phyloP scores from a whole-genome alignment of 1,284 basidiomycete species.

The Ustilago loliicola region DNA sequence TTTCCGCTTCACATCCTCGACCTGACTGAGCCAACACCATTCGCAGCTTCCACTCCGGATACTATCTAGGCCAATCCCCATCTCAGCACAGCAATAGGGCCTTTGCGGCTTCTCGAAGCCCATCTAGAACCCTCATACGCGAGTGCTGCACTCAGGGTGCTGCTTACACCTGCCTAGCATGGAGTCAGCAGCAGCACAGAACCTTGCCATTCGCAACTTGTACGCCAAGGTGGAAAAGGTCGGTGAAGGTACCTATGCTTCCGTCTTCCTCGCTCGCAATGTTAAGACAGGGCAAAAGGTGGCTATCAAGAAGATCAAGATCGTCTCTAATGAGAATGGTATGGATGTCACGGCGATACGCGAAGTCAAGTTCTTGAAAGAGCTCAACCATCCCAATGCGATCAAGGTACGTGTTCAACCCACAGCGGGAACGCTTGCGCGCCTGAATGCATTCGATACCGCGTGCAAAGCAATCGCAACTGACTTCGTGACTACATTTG shows the following conservation, averaged over 20 bases:
- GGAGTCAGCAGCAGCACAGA: conserved; percentile 58
- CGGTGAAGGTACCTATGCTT: conserved; percentile 97
- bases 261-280: conserved; percentile 79
- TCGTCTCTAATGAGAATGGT: conserved; percentile 84
- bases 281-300: conserved; percentile 80
- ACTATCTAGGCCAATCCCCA: not conserved
- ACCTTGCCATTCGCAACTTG: conserved; percentile 54
- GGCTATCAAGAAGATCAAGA: conserved; percentile 88
- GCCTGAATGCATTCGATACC: not conserved
- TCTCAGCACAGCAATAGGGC: conserved; percentile 3
- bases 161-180: conserved; percentile 53
- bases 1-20: conserved; percentile 2
- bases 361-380: conserved; percentile 96
- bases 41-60: not conserved
- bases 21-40: not conserved
- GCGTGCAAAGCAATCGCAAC: not conserved
- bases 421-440: not conserved
- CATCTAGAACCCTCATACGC: not conserved
- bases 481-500: not conserved
- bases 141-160: not conserved
- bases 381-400: conserved; percentile 93
- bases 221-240: conserved; percentile 59
- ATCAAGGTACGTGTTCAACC: conserved; percentile 78
- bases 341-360: conserved; percentile 98
- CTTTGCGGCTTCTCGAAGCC: not conserved